phyloP scores from a whole-genome alignment of 1,139 yeast species.

The Kodamaea suecica region DNA sequence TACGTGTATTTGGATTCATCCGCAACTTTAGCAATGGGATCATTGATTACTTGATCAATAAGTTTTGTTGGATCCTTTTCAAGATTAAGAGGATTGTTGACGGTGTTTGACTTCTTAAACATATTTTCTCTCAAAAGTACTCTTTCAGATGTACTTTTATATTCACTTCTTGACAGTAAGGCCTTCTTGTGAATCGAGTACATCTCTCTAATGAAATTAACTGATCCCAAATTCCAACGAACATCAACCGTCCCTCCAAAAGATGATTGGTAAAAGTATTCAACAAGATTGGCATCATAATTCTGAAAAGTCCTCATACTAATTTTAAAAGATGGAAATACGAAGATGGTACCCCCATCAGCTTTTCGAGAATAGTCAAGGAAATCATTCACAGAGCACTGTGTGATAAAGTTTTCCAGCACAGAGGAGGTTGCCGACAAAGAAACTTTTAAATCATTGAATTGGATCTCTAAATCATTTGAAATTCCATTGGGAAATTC shows the following conservation, averaged over 20 bases:
- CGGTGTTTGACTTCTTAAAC: constrained; percentile 14
- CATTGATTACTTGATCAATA: constrained; percentile 49
- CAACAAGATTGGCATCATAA: constrained; percentile 47
- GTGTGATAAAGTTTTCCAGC: constrained; percentile 44
- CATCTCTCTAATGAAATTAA: constrained; percentile 90
- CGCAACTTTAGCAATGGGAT: constrained; percentile 63
- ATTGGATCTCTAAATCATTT: constrained; percentile 48
- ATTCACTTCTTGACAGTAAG: constrained; percentile 36
- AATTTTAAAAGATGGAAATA: constrained; percentile 72
- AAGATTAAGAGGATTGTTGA: constrained; percentile 12
- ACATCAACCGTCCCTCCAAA: constrained; percentile 91
- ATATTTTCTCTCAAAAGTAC: constrained; percentile 15
- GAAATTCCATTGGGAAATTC: constrained; percentile 47
- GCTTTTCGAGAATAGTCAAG: constrained; percentile 56
- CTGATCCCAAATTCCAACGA: constrained; percentile 90
- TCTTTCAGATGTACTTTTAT: constrained; percentile 19
- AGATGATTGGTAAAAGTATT: constrained; percentile 62
- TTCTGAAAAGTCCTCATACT: constrained; percentile 74
- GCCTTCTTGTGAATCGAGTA: constrained; percentile 56
- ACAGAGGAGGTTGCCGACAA: constrained; percentile 51
- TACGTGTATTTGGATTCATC: constrained; percentile 58
- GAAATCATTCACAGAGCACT: constrained; percentile 53
- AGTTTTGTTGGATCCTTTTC: constrained; percentile 35
- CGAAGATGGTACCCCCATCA: constrained; percentile 75
- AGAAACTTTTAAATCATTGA: constrained; percentile 63